A percentile compares a stretch with the other conserved stretches of the same genome.
phyloP scores from a whole-genome alignment of 2,329 filamentous ascomycete species.

The Elsinoe arachidis region DNA sequence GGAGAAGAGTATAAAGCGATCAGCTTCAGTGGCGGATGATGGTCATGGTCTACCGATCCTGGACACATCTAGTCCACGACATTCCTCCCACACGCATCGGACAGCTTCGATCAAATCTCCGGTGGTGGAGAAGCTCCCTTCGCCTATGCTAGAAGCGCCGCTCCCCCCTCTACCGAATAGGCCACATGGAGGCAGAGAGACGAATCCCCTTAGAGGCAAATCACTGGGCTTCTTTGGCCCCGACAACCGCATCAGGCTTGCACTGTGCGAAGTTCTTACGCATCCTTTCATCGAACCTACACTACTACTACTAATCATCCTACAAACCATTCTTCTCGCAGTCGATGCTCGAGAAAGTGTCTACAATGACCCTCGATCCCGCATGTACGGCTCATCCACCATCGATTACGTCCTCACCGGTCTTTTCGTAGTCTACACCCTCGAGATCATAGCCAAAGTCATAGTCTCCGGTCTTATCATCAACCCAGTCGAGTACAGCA shows the following conservation, averaged over 20 bases:
- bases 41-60: slow-evolving; percentile 33
- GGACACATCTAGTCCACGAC: neutral
- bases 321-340: slow-evolving; percentile 81
- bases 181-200: slow-evolving; percentile 17
- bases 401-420: slow-evolving; percentile 75
- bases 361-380: slow-evolving; percentile 50
- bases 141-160: slow-evolving; percentile 23
- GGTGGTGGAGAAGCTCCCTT: slow-evolving; percentile 25
- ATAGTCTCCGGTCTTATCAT: slow-evolving; percentile 90
- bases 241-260: slow-evolving; percentile 63
- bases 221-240: slow-evolving; percentile 77
- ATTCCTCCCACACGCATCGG: slow-evolving; percentile 18
- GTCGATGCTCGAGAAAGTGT: slow-evolving; percentile 71
- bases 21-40: slow-evolving; percentile 45
- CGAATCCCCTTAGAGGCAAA: slow-evolving; percentile 77
- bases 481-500: slow-evolving; percentile 87
- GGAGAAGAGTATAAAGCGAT: slow-evolving; percentile 59
- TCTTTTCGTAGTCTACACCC: slow-evolving; percentile 81
- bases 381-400: slow-evolving; percentile 55
- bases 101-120: slow-evolving; percentile 21
- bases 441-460: slow-evolving; percentile 73
- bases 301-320: slow-evolving; percentile 76
- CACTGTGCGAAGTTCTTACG: slow-evolving; percentile 74
- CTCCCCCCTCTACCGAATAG: slow-evolving; percentile 20
- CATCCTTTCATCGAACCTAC: slow-evolving; percentile 79